Conservation (phyloP, 2,329 filamentous ascomycete species). For the Penicillium thymicola region DNA sequence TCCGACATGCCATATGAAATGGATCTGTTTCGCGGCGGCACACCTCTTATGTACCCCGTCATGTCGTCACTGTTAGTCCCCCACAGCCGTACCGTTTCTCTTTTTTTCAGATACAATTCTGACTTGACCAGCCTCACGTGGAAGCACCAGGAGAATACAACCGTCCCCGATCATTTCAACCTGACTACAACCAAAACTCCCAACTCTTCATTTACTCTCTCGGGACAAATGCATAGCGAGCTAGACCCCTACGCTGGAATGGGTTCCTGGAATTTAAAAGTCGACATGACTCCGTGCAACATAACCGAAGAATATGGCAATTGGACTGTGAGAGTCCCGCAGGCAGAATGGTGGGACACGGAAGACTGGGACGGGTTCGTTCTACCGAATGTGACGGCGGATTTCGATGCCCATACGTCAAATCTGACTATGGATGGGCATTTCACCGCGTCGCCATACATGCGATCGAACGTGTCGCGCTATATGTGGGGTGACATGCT, state of each 20-base stretch:
- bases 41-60: too few relatives aligned
- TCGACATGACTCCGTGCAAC: background rate
- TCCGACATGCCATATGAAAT: too few relatives aligned
- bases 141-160: background rate
- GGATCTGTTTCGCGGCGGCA: too few relatives aligned
- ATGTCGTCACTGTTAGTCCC: too few relatives aligned
- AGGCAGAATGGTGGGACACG: background rate
- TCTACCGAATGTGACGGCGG: background rate
- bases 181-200: background rate
- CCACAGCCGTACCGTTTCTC: too few relatives aligned
- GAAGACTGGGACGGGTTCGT: background rate
- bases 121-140: background rate
- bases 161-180: background rate
- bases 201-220: background rate
- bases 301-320: background rate
- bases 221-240: background rate
- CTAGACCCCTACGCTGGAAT: too few relatives aligned
- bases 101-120: background rate
- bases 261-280: background rate
- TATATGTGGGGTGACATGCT: too few relatives aligned
- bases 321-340: background rate
- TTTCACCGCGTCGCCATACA: background rate
- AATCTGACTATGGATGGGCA: conserved; percentile 1
- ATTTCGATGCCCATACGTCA: background rate
- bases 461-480: background rate